Evolutionary conservation across 2,329 filamentous ascomycete species (phyloP).

Genomic region (Didymosphaeria variabile): DNA sequence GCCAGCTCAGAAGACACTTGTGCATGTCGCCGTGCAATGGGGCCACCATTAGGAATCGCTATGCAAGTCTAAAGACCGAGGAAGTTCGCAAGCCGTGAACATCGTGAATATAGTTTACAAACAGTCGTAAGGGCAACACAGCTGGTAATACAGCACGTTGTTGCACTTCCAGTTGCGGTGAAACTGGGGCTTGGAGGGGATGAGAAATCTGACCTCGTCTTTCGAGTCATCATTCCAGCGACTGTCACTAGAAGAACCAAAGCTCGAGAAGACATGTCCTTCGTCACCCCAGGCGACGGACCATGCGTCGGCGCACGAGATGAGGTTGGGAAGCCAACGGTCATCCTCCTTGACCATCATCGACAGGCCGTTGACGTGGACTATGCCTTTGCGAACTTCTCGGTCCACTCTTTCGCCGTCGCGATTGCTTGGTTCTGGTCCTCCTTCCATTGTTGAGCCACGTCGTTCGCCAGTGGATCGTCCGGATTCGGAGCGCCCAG

Average conservation of each 20-base stretch:
- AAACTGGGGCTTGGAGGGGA: background rate
- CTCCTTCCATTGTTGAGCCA: slow-evolving; percentile 98
- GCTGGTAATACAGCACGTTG: background rate
- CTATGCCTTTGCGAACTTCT: slow-evolving; percentile 70
- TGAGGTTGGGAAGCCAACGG: background rate
- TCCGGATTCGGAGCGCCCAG: slow-evolving; percentile 97
- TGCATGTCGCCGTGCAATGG: background rate
- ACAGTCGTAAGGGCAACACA: background rate
- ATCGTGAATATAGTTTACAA: slow-evolving; percentile 5
- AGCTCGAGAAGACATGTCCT: background rate
- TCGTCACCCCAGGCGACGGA: background rate
- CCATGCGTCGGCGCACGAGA: background rate
- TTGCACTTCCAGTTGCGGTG: background rate
- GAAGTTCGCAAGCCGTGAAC: background rate
- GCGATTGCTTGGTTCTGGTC: slow-evolving; percentile 91
- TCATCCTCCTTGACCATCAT: background rate
- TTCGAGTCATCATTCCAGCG: background rate
- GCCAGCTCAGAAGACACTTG: background rate
- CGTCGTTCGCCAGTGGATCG: slow-evolving; percentile 96
- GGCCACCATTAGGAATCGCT: background rate
- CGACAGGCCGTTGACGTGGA: background rate
- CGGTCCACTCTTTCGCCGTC: slow-evolving; percentile 92
- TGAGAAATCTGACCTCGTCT: background rate
- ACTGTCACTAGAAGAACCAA: background rate
- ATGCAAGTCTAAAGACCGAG: slow-evolving; percentile 4